Conservation (phyloP, 371 early-diverging fungal species). For the Mortierella sp. region DNA sequence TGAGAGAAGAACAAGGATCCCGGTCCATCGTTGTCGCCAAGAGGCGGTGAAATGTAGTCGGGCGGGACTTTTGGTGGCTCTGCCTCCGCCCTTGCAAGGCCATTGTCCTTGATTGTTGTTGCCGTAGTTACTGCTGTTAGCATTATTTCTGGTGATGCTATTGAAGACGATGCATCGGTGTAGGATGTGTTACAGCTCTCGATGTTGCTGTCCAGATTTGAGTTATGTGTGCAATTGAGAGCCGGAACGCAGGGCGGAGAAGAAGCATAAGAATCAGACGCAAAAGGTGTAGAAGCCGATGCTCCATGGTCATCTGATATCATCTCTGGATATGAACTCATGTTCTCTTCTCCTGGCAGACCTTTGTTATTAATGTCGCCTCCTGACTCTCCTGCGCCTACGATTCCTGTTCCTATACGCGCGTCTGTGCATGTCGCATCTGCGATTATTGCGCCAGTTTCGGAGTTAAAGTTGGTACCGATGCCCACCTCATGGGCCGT, state of each 20-base stretch:
- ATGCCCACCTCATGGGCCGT: not conserved
- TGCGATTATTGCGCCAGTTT: not conserved
- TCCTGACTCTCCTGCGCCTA: not conserved
- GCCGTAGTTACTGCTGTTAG: not conserved
- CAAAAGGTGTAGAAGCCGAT: not conserved
- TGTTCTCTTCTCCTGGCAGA: not conserved
- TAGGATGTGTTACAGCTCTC: not conserved
- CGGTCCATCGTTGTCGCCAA: constrained; percentile 7
- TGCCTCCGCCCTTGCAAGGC: not conserved
- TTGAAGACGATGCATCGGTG: not conserved
- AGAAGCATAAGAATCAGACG: not conserved
- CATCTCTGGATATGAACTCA: not conserved
- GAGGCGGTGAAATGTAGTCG: not conserved
- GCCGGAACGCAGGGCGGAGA: not conserved
- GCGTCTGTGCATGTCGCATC: not conserved
- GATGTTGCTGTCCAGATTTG: not conserved
- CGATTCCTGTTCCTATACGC: not conserved
- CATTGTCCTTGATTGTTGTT: not conserved
- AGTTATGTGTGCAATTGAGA: not conserved
- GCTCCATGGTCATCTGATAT: not conserved
- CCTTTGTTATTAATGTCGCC: not conserved
- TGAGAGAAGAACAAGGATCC: constrained; percentile 33
- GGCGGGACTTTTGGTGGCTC: too few relatives aligned
- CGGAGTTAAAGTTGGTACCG: not conserved
- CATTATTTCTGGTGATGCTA: not conserved